Evolutionary conservation across 768 basidiomycete species (phyloP).

Genomic region (Auricularia sp.): DNA sequence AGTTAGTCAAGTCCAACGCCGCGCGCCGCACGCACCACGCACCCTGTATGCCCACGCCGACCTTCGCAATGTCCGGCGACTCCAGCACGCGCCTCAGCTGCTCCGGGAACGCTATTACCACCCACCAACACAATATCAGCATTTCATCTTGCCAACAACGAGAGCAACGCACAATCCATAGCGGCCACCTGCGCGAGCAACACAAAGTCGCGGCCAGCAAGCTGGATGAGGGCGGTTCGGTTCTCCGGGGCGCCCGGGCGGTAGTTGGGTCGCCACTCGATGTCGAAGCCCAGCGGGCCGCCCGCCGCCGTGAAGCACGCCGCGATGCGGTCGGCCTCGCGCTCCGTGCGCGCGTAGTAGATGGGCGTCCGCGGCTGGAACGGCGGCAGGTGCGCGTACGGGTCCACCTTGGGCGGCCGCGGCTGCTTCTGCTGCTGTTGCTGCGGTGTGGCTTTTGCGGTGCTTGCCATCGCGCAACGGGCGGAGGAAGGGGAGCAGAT

Average conservation of each 20-base stretch:
- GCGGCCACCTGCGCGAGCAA: slow-evolving; percentile 55
- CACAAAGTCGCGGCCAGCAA: slow-evolving; percentile 46
- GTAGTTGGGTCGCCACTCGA: slow-evolving; percentile 69
- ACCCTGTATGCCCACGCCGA: slow-evolving; percentile 71
- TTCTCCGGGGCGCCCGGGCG: slow-evolving; percentile 47
- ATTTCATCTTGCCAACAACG: too few species aligned
- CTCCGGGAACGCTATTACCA: slow-evolving; percentile 38
- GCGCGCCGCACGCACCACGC: slow-evolving; percentile 9
- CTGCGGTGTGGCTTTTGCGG: too few species aligned
- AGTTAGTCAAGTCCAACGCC: neutral
- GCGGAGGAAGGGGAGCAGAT: too few species aligned
- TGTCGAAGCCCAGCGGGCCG: slow-evolving; percentile 49
- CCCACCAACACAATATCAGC: neutral
- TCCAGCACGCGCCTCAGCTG: slow-evolving; percentile 43
- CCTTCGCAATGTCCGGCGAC: slow-evolving; percentile 47
- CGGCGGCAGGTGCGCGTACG: neutral
- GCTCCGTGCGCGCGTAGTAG: slow-evolving; percentile 11
- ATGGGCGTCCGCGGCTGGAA: neutral
- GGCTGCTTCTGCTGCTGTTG: neutral
- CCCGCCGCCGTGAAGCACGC: neutral
- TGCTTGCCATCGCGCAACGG: too few species aligned
- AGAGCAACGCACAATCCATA: slow-evolving; percentile 35
- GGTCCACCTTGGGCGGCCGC: neutral
- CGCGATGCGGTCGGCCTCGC: slow-evolving; percentile 7
- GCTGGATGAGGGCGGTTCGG: slow-evolving; percentile 64